Evolutionary conservation across 2,329 filamentous ascomycete species (phyloP).

Genomic region (Xylariaceae sp.): DNA sequence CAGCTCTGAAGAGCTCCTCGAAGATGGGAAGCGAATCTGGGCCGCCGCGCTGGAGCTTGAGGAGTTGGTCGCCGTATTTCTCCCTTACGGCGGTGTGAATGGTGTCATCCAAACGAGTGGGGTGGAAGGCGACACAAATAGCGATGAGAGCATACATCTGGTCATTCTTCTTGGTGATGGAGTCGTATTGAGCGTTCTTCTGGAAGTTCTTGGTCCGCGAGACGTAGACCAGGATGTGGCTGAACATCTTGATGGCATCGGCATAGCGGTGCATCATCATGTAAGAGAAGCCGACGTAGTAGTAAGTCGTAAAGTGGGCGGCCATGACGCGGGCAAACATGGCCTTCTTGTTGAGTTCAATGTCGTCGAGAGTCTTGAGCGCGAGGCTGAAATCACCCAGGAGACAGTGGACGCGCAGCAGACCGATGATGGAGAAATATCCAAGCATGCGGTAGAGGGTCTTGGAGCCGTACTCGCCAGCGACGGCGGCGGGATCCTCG

Average conservation of each 20-base stretch:
- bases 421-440: conserved; percentile 98
- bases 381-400: conserved; percentile 97
- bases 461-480: conserved; percentile 91
- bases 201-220: conserved; percentile 99
- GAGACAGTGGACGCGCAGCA: conserved; percentile 92
- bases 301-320: conserved; percentile 99
- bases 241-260: conserved; percentile 99
- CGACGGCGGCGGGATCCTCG: conserved; percentile 82
- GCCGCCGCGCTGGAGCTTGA: conserved; percentile 92
- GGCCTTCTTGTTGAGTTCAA: conserved; percentile 99
- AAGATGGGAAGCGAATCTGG: conserved; percentile 94
- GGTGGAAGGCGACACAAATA: conserved; percentile 98
- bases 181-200: conserved; percentile 97
- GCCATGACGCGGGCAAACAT: conserved; percentile 99
- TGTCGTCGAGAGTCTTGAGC: conserved; percentile 97
- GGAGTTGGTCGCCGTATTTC: conserved; percentile 98
- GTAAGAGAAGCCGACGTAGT: conserved; percentile 99
- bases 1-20: conserved; percentile 93
- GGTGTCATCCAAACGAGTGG: conserved; percentile 94
- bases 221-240: conserved; percentile 98
- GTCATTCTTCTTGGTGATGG: conserved; percentile 99
- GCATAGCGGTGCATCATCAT: conserved; percentile 99
- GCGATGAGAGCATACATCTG: conserved; percentile 99
- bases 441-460: conserved; percentile 97
- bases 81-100: conserved; percentile 97